Evolutionary conservation across 257 asterid genomes (phyloP).

Genomic region (Anisodus tanguticus): DNA sequence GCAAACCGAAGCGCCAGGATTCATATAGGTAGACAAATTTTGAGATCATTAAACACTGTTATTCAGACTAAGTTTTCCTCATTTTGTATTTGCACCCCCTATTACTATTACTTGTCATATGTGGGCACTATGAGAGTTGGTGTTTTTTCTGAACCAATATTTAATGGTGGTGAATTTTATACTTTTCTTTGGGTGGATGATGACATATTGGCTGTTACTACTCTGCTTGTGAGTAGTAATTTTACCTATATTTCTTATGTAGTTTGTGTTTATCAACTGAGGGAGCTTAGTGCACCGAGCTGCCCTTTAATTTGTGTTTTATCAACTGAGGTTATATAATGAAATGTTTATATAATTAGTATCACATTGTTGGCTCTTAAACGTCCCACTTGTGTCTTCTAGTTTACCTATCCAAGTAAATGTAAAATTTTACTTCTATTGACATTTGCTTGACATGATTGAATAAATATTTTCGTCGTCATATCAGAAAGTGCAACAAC

Average conservation of each 20-base stretch:
- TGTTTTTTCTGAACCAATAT: background rate
- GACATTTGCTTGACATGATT: background rate
- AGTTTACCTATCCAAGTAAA: background rate
- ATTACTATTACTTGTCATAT: background rate
- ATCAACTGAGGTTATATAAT: too few relatives aligned
- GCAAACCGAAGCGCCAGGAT: slow-evolving; percentile 86
- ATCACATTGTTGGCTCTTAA: background rate
- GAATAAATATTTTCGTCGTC: too few relatives aligned
- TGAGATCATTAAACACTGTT: background rate
- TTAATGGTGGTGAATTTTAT: background rate
- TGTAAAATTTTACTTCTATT: background rate
- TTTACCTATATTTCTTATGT: background rate
- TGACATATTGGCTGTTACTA: background rate
- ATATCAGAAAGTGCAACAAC: too few relatives aligned
- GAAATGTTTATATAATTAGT: too few relatives aligned
- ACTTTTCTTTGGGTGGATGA: background rate
- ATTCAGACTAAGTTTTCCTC: background rate
- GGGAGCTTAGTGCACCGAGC: too few relatives aligned
- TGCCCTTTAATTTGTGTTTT: background rate
- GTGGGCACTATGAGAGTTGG: background rate
- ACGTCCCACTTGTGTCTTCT: background rate
- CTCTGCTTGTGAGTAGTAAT: background rate
- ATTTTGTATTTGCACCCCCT: background rate
- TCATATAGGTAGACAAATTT: slow-evolving; percentile 61
- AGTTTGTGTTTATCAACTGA: background rate